phyloP scores from a whole-genome alignment of 2,329 filamentous ascomycete genomes.

The Neurospora crassa region DNA sequence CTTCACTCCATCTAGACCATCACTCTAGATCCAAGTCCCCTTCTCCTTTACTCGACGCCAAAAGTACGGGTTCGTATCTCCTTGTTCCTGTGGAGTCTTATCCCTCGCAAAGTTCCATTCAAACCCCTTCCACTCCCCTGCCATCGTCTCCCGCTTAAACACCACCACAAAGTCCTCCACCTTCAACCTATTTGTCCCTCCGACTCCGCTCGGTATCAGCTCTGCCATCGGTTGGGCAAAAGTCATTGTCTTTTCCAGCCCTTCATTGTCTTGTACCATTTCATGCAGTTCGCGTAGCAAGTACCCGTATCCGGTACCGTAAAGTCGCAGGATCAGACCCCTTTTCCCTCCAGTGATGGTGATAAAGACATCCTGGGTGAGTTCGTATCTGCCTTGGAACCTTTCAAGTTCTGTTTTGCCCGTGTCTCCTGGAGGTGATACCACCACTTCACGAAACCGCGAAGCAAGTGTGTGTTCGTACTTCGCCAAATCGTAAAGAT shows the following conservation, averaged over 20 bases:
- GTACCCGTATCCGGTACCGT: slow-evolving; percentile 5
- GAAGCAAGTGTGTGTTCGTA: background rate
- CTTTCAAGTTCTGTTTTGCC: background rate
- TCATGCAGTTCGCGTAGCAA: background rate
- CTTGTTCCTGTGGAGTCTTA: background rate
- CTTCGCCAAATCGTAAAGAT: background rate
- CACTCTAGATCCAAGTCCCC: background rate
- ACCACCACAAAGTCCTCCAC: slow-evolving; percentile 4
- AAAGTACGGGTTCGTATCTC: background rate
- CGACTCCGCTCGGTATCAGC: slow-evolving; percentile 6
- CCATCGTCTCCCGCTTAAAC: background rate
- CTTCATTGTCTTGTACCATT: too few relatives aligned
- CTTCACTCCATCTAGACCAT: background rate
- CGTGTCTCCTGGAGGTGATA: background rate
- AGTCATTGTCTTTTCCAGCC: slow-evolving; percentile 1
- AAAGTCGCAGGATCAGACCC: background rate
- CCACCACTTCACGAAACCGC: background rate
- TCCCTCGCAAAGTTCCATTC: background rate
- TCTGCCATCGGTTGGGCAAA: slow-evolving; percentile 10
- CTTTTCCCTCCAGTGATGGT: background rate
- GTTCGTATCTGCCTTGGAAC: background rate
- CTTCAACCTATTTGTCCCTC: slow-evolving; percentile 7
- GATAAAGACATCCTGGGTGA: background rate
- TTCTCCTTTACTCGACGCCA: background rate
- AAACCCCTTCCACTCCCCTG: background rate